phyloP scores from a whole-genome alignment of 352 stramenopile species.

The Phytophthora palmivora region DNA sequence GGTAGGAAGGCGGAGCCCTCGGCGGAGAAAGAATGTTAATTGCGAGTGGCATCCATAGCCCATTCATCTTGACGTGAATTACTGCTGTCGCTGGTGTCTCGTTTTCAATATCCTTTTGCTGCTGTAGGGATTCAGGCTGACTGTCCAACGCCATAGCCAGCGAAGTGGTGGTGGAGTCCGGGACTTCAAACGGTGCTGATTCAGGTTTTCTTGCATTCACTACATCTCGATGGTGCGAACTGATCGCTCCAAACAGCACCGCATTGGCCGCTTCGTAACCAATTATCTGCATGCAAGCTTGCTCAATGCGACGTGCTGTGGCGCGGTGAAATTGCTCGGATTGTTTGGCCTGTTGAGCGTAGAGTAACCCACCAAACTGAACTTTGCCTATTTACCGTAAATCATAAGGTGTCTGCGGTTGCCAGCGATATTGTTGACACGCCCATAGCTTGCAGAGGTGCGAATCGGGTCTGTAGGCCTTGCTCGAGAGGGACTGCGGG shows the following conservation, averaged over 20 bases:
- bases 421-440: not conserved
- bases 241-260: not conserved
- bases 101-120: too few species aligned
- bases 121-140: too few species aligned
- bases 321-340: too few species aligned
- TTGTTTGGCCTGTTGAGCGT: not conserved
- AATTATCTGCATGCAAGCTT: not conserved
- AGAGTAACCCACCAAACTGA: not conserved
- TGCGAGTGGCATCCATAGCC: not conserved
- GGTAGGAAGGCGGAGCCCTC: conserved; percentile 1
- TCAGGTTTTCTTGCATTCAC: too few species aligned
- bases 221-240: not conserved
- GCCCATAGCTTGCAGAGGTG: conserved; percentile 7
- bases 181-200: too few species aligned
- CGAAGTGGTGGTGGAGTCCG: too few species aligned
- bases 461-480: not conserved
- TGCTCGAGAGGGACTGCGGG: conserved; percentile 17
- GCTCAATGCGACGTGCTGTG: not conserved
- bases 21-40: conserved; percentile 4
- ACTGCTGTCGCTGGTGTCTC: not conserved
- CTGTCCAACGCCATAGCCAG: too few species aligned
- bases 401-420: too few species aligned
- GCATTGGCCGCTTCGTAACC: not conserved
- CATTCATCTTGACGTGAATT: not conserved
- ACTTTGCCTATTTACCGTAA: not conserved